These are phyloP conservation scores for Melaleuca alternifolia DNA, from an alignment of 345 rosid genomes.

Conservation along the genomic window DNA sequence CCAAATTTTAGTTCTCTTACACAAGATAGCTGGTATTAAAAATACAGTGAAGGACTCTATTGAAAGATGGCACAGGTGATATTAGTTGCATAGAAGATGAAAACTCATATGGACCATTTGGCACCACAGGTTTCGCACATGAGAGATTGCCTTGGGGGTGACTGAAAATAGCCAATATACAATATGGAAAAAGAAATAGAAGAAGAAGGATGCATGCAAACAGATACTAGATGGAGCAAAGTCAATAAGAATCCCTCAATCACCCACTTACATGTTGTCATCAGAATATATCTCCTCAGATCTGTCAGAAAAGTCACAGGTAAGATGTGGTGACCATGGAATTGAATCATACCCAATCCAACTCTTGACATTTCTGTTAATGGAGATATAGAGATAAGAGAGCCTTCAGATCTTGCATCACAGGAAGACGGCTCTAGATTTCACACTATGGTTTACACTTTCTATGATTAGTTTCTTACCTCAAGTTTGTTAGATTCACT, in stretches of 20 bases:
- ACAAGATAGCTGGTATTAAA: background rate
- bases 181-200: background rate
- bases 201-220: background rate
- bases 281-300: background rate
- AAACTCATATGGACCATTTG: background rate
- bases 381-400: background rate
- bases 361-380: background rate
- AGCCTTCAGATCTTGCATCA: background rate
- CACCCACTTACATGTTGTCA: background rate
- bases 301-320: fast-evolving
- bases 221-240: background rate
- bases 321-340: background rate
- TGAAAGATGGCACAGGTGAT: background rate
- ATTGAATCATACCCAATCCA: background rate
- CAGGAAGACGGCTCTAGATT: background rate
- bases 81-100: background rate
- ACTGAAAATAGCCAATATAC: background rate
- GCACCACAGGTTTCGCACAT: background rate
- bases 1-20: background rate
- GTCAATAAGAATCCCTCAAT: background rate
- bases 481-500: background rate
- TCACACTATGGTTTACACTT: background rate
- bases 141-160: background rate
- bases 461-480: background rate
- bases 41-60: background rate